Percentiles rank a stretch among this genome's conserved stretches.
Conservation (phyloP, 306 rosid species). For the Vigna radiata region DNA sequence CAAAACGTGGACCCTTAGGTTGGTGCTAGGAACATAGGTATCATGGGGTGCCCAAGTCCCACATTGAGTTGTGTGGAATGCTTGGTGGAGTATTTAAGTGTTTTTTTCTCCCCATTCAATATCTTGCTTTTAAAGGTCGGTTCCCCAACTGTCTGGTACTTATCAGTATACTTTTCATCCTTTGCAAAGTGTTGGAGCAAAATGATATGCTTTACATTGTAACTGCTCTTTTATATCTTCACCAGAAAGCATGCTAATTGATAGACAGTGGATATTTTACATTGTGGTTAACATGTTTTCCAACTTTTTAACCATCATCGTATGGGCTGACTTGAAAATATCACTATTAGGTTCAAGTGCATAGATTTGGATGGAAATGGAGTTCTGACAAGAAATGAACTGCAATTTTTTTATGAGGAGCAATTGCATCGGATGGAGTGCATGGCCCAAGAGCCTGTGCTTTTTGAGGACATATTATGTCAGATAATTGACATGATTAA, state of each 20-base stretch:
- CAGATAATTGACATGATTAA: conserved; percentile 96
- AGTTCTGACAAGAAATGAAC: conserved; percentile 86
- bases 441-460: conserved; percentile 99
- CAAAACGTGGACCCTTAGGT: no score
- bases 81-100: no score
- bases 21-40: no score
- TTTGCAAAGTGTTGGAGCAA: conserved; percentile 15
- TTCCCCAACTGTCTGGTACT: no score
- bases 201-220: conserved; percentile 33
- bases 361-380: conserved; percentile 98
- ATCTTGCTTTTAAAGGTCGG: no score
- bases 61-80: no score
- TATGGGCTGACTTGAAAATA: conserved; percentile 43
- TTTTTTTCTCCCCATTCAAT: no score
- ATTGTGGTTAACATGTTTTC: conserved; percentile 37
- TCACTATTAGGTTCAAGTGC: conserved; percentile 89
- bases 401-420: conserved; percentile 99
- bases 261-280: conserved; percentile 22
- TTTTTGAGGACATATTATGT: conserved; percentile 97
- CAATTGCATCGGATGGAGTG: conserved; percentile 99
- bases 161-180: neutral
- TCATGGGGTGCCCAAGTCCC: no score
- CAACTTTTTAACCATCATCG: conserved; percentile 1
- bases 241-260: conserved; percentile 3
- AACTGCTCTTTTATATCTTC: conserved; percentile 27